A percentile compares a stretch with the other conserved stretches of the same genome.
Conservation (phyloP, 805 yeast species). For the Blastobotrys terrestris region DNA sequence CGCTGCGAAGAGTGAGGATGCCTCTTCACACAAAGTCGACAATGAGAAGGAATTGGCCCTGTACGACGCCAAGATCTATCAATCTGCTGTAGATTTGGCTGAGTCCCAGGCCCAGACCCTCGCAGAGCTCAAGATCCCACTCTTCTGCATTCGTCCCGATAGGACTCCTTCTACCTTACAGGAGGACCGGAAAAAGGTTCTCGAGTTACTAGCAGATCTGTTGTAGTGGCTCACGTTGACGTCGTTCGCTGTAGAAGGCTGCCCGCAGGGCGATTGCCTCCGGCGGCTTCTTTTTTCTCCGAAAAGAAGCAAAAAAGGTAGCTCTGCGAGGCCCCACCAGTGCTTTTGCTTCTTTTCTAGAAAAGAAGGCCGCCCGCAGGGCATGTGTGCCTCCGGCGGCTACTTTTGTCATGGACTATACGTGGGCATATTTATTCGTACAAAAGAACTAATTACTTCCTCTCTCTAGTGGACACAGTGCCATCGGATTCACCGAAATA, state of each 20-base stretch:
- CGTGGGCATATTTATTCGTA: background rate
- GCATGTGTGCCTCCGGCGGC: background rate
- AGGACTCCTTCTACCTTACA: slow-evolving; percentile 1
- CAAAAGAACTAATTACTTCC: background rate
- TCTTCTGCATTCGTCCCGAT: slow-evolving; percentile 14
- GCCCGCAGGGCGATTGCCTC: background rate
- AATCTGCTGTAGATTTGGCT: slow-evolving; percentile 8
- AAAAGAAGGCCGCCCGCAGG: background rate
- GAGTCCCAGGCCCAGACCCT: slow-evolving; percentile 4
- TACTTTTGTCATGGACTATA: background rate
- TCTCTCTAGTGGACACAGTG: slow-evolving; percentile 26
- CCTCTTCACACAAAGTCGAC: background rate
- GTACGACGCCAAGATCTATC: slow-evolving; percentile 14
- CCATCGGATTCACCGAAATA: slow-evolving; percentile 90
- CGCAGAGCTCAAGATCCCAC: slow-evolving; percentile 16
- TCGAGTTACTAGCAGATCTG: slow-evolving; percentile 15
- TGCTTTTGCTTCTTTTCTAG: too few species aligned
- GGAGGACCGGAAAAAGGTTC: slow-evolving; percentile 14
- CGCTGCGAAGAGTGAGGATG: background rate
- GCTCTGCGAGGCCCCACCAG: too few species aligned
- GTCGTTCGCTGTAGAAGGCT: too few species aligned
- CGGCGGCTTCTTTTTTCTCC: background rate
- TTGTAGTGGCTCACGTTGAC: background rate
- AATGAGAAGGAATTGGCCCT: slow-evolving; percentile 7
- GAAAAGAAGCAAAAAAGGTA: background rate